Conservation (phyloP, 2,329 filamentous ascomycete species). For the Xylariaceae sp. region DNA sequence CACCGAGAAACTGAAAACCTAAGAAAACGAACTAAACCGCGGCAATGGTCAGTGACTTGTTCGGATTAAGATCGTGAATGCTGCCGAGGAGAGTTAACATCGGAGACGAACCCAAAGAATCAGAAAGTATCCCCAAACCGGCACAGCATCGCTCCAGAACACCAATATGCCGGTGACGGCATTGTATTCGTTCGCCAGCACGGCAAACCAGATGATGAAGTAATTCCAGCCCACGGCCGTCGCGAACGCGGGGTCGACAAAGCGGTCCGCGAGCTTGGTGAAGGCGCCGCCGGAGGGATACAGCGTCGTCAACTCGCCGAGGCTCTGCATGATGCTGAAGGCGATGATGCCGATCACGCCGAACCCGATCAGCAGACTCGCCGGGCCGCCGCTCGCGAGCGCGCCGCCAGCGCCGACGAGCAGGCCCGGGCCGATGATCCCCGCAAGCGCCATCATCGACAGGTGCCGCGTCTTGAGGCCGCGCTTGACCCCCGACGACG, state of each 20-base stretch:
- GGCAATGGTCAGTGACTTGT: constrained; percentile 1
- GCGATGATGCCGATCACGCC: constrained; percentile 67
- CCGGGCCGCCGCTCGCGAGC: constrained; percentile 64
- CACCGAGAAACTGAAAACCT: constrained; percentile 64
- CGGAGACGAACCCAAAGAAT: constrained; percentile 59
- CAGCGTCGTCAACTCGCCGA: constrained; percentile 70
- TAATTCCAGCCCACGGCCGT: constrained; percentile 70
- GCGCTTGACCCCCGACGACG: constrained; percentile 62
- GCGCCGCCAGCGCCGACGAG: constrained; percentile 69
- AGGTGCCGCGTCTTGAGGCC: constrained; percentile 62
- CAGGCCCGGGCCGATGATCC: constrained; percentile 64
- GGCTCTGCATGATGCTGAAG: constrained; percentile 61
- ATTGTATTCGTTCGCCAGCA: constrained; percentile 69
- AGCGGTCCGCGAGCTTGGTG: constrained; percentile 64
- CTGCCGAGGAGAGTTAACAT: neutral
- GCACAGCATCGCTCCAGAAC: constrained; percentile 60
- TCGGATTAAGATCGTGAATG: neutral
- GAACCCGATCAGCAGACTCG: constrained; percentile 69
- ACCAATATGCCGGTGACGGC: constrained; percentile 61
- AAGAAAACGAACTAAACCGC: constrained; percentile 49
- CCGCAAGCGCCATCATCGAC: constrained; percentile 61
- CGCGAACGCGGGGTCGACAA: constrained; percentile 66
- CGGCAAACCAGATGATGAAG: constrained; percentile 52
- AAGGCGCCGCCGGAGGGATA: constrained; percentile 70
- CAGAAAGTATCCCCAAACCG: constrained; percentile 64